Conservation (phyloP, 306 rosid species). For the Lagenaria siceraria region DNA sequence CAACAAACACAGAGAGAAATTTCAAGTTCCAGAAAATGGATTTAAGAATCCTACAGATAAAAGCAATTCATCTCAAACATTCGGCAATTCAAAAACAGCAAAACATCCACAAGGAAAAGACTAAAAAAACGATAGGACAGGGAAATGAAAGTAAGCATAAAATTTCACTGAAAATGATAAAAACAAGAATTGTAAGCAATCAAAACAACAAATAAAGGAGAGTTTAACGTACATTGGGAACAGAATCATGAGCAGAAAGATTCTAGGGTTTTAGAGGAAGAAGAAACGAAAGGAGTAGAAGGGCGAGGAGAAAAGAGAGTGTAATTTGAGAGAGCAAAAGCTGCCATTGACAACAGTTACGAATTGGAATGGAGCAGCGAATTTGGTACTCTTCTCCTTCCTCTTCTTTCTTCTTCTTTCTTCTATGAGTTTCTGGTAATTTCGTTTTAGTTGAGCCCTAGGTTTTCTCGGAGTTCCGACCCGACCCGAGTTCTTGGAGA, state of each 20-base stretch:
- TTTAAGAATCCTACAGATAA: background rate
- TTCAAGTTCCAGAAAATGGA: background rate
- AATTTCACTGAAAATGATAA: background rate
- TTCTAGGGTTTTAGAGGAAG: conserved; percentile 24
- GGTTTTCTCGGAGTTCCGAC: background rate
- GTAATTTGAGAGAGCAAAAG: conserved; percentile 25
- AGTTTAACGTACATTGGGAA: conserved; percentile 22
- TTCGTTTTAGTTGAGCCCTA: background rate
- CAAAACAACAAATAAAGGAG: background rate
- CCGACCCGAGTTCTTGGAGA: background rate
- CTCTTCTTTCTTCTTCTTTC: background rate
- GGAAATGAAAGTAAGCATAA: background rate
- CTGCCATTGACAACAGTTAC: conserved; percentile 29
- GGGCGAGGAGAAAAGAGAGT: conserved; percentile 20
- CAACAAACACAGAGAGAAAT: background rate
- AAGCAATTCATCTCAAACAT: background rate
- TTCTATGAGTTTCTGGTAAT: background rate
- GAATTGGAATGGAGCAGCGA: background rate
- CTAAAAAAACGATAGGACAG: background rate
- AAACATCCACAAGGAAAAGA: background rate
- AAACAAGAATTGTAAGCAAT: background rate
- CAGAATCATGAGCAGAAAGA: conserved; percentile 23
- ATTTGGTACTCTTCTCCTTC: background rate
- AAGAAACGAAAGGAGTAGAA: conserved; percentile 19
- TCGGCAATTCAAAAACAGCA: background rate